Base-by-base conservation (phyloP, 164 flowering plant species). In the Saururus chinensis region DNA sequence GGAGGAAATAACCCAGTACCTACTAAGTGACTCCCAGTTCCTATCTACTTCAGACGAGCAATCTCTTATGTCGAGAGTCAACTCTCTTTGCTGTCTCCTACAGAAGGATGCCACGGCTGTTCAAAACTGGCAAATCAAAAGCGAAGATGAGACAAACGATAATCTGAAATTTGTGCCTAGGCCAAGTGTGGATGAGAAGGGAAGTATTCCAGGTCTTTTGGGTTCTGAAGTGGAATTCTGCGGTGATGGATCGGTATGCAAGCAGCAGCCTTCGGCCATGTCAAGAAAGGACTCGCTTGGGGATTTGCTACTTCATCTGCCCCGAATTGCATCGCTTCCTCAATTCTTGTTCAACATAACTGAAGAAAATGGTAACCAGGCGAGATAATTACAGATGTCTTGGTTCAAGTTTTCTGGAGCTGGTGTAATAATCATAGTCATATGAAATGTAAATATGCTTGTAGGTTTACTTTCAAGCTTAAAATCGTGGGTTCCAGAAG, bases 281-380 rank as follows among this genome's bases (percentile, higher is more conserved):
- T 73, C 87, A 7, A 84, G 97, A 73, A 89, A 78, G 62, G 98
- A 92, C 60, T 92, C 98, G 0, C 79, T 79, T 41, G 81, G 84
- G 26, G 98, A 92, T 6, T 55, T 92, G 73, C 78, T 89, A 67
- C 84, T 83, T 57, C 81, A 89, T 63, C 93, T 92, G 22, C 98
- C 96, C 21, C 85, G 97, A 0, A 86, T 92, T 35, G 81, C 92
- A 6, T 92, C 97, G 23, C 79, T 89, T 45, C 95, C 93, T 2
- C 86, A 85, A 73, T 83, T 86, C 76, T 73, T 92, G 75, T 84
- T 81, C 61, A 77, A 84, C 64, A 84, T 87, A 16, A 75, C 87
- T 4, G 96, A 87, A 74, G 93, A 81, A 52, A 76, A 76, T 9
- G 85, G 77, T 30, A 70, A 68, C 55, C 73, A 70, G 64, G 73